phyloP scores from a whole-genome alignment of 768 basidiomycete species.

The Kwoniella dejecticola region DNA sequence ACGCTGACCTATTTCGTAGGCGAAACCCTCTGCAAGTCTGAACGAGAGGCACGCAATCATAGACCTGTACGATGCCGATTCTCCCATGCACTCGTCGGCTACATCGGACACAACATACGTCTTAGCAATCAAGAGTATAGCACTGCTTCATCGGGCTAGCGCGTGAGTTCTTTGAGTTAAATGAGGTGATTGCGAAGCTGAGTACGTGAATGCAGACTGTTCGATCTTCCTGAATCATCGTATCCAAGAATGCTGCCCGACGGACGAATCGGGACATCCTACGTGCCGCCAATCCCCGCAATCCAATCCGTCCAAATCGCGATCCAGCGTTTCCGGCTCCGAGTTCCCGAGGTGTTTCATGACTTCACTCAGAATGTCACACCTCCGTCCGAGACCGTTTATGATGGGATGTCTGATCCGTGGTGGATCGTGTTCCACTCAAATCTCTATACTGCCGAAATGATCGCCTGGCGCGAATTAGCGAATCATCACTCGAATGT shows the following conservation, averaged over 20 bases:
- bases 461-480: constrained; percentile 49
- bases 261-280: constrained; percentile 18
- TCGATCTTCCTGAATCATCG: constrained; percentile 41
- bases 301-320: constrained; percentile 31
- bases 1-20: neutral
- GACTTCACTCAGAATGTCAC: constrained; percentile 2
- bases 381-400: constrained; percentile 4
- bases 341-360: constrained; percentile 21
- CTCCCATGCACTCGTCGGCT: constrained; percentile 20
- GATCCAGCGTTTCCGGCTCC: constrained; percentile 23
- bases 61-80: constrained; percentile 29
- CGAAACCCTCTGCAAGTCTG: neutral
- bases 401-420: constrained; percentile 38
- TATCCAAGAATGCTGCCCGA: constrained; percentile 14
- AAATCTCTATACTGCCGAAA: constrained; percentile 47
- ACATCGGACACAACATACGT: constrained; percentile 37
- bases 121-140: constrained; percentile 40
- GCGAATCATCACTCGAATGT: constrained; percentile 31
- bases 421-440: constrained; percentile 48
- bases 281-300: constrained; percentile 25
- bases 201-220: constrained; percentile 31
- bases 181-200: constrained; percentile 5
- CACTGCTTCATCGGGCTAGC: constrained; percentile 38
- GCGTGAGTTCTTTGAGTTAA: constrained; percentile 25
- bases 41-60: constrained; percentile 22